Evolutionary conservation across 495 filamentous ascomycete species (phyloP).

Genomic region (Aspergillus kassunensis): DNA sequence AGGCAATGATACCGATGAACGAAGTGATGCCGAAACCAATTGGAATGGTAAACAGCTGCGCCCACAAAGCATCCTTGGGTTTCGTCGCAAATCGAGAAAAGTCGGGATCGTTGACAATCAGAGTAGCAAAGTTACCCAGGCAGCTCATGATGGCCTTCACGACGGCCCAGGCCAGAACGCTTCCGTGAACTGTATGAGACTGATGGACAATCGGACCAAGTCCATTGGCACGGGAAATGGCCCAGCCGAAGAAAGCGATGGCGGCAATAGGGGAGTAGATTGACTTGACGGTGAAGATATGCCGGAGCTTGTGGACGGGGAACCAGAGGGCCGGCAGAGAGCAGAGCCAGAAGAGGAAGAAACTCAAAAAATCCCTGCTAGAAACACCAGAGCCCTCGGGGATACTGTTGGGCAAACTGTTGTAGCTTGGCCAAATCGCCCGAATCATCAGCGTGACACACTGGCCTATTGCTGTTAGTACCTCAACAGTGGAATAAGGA

Average conservation of each 20-base stretch:
- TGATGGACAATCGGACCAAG: slow-evolving; percentile 83
- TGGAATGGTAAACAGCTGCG: slow-evolving; percentile 84
- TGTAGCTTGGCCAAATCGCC: slow-evolving; percentile 72
- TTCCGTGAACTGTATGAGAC: slow-evolving; percentile 58
- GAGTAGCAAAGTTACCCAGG: slow-evolving; percentile 89
- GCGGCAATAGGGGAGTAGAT: slow-evolving; percentile 80
- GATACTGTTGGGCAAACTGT: slow-evolving; percentile 64
- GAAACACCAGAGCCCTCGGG: slow-evolving; percentile 62
- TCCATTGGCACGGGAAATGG: slow-evolving; percentile 76
- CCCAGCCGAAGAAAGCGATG: slow-evolving; percentile 88
- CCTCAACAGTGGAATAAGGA: neutral
- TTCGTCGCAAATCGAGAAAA: slow-evolving; percentile 82
- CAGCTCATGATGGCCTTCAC: slow-evolving; percentile 81
- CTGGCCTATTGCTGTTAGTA: slow-evolving; percentile 41
- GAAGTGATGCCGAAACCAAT: slow-evolving; percentile 83
- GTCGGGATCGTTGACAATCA: slow-evolving; percentile 78
- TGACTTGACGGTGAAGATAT: slow-evolving; percentile 90
- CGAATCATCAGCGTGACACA: slow-evolving; percentile 80
- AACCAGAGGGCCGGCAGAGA: slow-evolving; percentile 84
- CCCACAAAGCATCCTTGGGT: slow-evolving; percentile 81
- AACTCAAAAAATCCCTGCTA: slow-evolving; percentile 71
- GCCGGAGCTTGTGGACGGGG: slow-evolving; percentile 57
- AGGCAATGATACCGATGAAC: slow-evolving; percentile 91
- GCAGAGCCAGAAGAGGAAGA: slow-evolving; percentile 79
- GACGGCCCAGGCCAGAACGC: slow-evolving; percentile 72